A percentile compares a stretch with the other conserved stretches of the same genome.
Evolutionary conservation across 2,329 filamentous ascomycete species (phyloP).

Genomic region (Sporothrix humicola): DNA sequence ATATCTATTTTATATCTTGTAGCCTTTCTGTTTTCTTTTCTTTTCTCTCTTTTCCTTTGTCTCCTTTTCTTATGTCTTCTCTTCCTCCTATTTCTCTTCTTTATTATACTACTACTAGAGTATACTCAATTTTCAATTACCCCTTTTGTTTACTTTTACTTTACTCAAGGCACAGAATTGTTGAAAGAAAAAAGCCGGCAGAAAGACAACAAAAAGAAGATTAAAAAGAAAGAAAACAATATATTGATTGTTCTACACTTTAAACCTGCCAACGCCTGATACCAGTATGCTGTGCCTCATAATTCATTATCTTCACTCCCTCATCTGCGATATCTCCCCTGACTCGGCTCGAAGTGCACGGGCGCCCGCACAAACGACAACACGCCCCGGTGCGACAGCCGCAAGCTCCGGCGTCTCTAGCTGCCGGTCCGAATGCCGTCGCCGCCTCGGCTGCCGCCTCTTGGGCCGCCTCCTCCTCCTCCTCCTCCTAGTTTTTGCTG

Average conservation of each 20-base stretch:
- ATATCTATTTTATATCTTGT: slow-evolving; percentile 12
- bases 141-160: slow-evolving; percentile 11
- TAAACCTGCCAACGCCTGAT: slow-evolving; percentile 6
- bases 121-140: slow-evolving; percentile 24
- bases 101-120: slow-evolving; percentile 25
- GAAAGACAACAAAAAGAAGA: neutral
- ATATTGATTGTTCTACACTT: slow-evolving; percentile 17
- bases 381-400: neutral
- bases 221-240: neutral
- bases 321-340: neutral
- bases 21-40: slow-evolving; percentile 23
- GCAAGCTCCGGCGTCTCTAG: slow-evolving; percentile 5
- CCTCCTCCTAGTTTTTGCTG: neutral
- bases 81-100: slow-evolving; percentile 22
- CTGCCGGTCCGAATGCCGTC: neutral
- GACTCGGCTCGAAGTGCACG: neutral
- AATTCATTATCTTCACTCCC: neutral
- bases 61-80: no score
- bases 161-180: no score
- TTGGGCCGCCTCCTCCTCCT: no score
- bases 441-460: neutral
- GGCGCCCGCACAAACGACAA: neutral
- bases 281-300: slow-evolving; percentile 9
- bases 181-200: neutral
- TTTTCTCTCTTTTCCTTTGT: neutral